Evolutionary conservation across 1,284 basidiomycete species (phyloP), one percentile per base, ranked within the genome.

Genomic region (Leccinum variabile): DNA sequence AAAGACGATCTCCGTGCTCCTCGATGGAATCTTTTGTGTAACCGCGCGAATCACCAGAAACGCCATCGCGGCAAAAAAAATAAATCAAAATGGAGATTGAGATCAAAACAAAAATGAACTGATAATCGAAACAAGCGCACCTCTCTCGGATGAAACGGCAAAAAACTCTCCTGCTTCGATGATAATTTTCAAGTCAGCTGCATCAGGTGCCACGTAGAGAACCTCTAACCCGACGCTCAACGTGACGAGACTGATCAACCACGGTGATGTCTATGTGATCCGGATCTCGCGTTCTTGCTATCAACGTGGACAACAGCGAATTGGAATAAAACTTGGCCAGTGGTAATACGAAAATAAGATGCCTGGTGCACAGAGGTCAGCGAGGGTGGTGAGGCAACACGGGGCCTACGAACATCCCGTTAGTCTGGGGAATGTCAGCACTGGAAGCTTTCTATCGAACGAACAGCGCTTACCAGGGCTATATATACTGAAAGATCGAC

Each of bases 311-410:
- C 49, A 78, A 60, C 9, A 76, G 65, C 4, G 76, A 77, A 60
- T 77, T 76, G 2, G 72, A 77, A 67, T 76, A 77, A 30, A 78
- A 66, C 62, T 78, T 77, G 28, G 74, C 69, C 22, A 77, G 67
- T 9, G 76, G 67, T 57, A 78, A 68, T 37, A 74, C 74, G 41
- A 78, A 72, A 41, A 73, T 54, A 5, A 76, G 68, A 60, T 76
- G 73, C 58, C 72, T 71, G 28, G 30, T 37, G 52, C 16, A 37
- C 7, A 10, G 35, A 56, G 13, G 22, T 63, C 14, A 69, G 61
- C 35, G 6, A 41, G 50, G 13, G 35, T 8, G 18, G 28, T 28
- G 3, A 11, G 32, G 8, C 18, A 54, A 57, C 9, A 37, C 2
- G 16, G 10, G 13, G 28, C n/a, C 16, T 32, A 63, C 71, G 54